Base-by-base conservation (phyloP, 1,139 yeast genomes). In the Yarrowia galli region DNA sequence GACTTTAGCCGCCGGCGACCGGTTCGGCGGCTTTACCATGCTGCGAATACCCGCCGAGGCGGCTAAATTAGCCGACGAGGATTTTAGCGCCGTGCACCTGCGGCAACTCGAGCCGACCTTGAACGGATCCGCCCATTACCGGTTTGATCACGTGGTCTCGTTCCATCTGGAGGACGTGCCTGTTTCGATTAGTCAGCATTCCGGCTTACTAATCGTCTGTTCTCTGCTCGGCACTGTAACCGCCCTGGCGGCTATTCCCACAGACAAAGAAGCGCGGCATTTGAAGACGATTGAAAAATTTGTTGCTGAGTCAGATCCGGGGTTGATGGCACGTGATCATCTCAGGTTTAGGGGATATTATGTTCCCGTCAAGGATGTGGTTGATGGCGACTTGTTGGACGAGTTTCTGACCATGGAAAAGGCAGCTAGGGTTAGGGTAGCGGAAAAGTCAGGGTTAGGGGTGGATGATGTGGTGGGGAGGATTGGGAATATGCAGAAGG, bases 191-290 rank as follows among this genome's bases (percentile, higher is more conserved):
- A 91, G 89, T 0, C 82, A 85, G 43, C 12, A 8, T 12, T 4
- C 12, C 2, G 93, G 91, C 46, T 81, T 86, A 22, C 77, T 93
- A 0, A 71, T 92, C 0, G 92, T 90, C 74, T 80, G 89, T 0
- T 97, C 98, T 0, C 71, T 95, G 1, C 91, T 87, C 73, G 99
- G 99, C 0, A 86, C 92, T 0, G 76, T 95, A 36, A 97, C 97
- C 0, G 80, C 87, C 2, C 75, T 95, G 23, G 77, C 87, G 15
- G 97, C 99, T 0, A 75, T 95, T 49, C 75, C 84, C 6, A 84
- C 91, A 0, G 81, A 83, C 68, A 82, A 82, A 28, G 98, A 95
- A 71, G 85, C 46, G 84, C 42, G 85, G 83, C 58, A 85, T 88
- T 70, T 84, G 92, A 74, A 77, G 76, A 42, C 83, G 80, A 49